phyloP scores from a whole-genome alignment of 1,284 basidiomycete species.

The Fomitopsis palustris region DNA sequence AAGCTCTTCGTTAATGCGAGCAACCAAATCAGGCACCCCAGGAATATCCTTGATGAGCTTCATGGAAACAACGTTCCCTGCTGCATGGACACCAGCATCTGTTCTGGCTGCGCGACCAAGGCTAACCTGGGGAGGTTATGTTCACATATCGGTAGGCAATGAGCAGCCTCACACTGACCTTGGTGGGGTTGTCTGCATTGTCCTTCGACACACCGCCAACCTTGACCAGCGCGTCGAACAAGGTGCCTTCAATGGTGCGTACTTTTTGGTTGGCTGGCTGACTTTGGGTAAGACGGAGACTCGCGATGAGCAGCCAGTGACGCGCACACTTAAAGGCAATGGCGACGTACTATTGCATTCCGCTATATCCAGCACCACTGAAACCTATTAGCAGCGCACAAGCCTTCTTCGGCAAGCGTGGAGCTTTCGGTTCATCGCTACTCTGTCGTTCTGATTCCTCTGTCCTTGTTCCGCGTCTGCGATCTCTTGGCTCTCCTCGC shows the following conservation, averaged over 20 bases:
- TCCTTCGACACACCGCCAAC: constrained; percentile 91
- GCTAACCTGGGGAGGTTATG: constrained; percentile 55
- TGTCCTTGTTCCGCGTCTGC: constrained; percentile 28
- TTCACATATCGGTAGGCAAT: not conserved
- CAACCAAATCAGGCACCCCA: constrained; percentile 66
- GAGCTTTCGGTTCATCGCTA: constrained; percentile 31
- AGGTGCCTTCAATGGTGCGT: constrained; percentile 86
- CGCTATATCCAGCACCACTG: constrained; percentile 81
- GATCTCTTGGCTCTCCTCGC: constrained; percentile 16
- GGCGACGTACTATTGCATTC: constrained; percentile 89
- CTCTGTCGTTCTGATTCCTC: constrained; percentile 27
- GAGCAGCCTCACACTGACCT: constrained; percentile 44
- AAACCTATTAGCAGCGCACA: constrained; percentile 76
- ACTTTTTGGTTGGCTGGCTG: constrained; percentile 49
- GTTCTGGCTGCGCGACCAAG: constrained; percentile 91
- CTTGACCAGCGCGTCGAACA: constrained; percentile 87
- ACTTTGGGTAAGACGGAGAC: constrained; percentile 24
- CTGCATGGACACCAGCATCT: constrained; percentile 97
- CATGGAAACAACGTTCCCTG: constrained; percentile 89
- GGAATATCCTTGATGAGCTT: constrained; percentile 85
- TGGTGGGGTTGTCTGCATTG: constrained; percentile 89
- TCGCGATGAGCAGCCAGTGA: not conserved
- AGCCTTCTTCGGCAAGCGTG: constrained; percentile 68
- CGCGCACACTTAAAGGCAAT: not conserved
- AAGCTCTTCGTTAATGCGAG: constrained; percentile 82